These are phyloP conservation scores for Atkinsonella texensis DNA, from an alignment of 2,329 filamentous ascomycete species.

Conservation along the genomic window DNA sequence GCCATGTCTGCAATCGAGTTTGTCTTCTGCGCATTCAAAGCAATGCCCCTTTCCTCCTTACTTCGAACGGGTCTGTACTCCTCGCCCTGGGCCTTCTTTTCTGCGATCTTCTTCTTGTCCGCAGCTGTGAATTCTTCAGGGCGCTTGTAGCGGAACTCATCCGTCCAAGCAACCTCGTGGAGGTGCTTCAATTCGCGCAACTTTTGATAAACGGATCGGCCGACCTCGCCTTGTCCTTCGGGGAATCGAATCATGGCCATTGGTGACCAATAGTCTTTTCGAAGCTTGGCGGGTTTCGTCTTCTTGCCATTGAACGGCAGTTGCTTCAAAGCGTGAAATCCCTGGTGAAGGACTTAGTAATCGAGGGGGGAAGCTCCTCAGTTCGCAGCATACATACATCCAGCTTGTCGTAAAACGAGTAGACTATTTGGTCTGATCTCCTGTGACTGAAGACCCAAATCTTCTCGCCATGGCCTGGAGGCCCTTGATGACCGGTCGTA, in stretches of 20 bases:
- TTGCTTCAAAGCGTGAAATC: conserved; percentile 37
- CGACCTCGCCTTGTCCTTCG: conserved; percentile 36
- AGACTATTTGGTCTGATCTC: conserved; percentile 37
- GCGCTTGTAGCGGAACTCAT: conserved; percentile 31
- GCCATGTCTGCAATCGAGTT: conserved; percentile 55
- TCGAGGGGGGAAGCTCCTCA: too few species aligned
- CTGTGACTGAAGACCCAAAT: conserved; percentile 45
- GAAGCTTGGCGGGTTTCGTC: conserved; percentile 47
- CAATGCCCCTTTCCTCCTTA: conserved; percentile 33
- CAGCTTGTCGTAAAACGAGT: conserved; percentile 34
- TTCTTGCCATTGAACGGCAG: conserved; percentile 58
- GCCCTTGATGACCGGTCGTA: conserved; percentile 15
- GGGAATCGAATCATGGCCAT: conserved; percentile 49
- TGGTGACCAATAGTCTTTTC: conserved; percentile 56
- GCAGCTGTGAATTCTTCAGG: conserved; percentile 21
- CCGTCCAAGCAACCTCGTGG: conserved; percentile 50
- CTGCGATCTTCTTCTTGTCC: conserved; percentile 22
- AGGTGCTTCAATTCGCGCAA: conserved; percentile 51
- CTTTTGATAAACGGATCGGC: conserved; percentile 48
- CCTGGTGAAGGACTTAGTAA: conserved; percentile 12
- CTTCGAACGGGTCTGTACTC: conserved; percentile 23
- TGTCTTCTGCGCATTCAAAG: conserved; percentile 47
- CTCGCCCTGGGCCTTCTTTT: conserved; percentile 18
- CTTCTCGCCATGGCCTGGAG: conserved; percentile 39
- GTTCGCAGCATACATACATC: conserved; percentile 25